A percentile compares a stretch with the other conserved stretches of the same genome.
Evolutionary conservation across 305 asterid genomes (phyloP).

Genomic region (Rubia tinctorum): DNA sequence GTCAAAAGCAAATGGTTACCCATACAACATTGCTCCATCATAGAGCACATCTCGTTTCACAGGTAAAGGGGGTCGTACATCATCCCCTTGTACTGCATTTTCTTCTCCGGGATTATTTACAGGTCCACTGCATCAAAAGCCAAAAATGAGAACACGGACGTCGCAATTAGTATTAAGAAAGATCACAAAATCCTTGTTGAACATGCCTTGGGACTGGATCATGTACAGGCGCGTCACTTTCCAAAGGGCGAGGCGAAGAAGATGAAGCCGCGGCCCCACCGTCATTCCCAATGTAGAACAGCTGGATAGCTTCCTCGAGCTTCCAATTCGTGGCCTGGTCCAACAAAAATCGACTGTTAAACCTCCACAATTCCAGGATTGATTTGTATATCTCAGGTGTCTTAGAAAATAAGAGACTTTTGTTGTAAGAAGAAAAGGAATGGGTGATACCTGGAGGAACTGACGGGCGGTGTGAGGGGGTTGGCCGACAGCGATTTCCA

Average conservation of each 20-base stretch:
- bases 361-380: constrained; percentile 12
- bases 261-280: constrained; percentile 45
- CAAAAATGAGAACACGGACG: constrained; percentile 9
- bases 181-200: constrained; percentile 5
- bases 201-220: constrained; percentile 57
- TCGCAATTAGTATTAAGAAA: background rate
- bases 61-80: constrained; percentile 88
- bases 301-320: constrained; percentile 98
- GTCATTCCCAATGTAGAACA: constrained; percentile 82
- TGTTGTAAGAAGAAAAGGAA: background rate
- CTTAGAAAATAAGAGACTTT: background rate
- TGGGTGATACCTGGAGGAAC: constrained; percentile 57
- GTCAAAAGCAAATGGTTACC: constrained; percentile 41
- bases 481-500: constrained; percentile 89
- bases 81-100: constrained; percentile 42
- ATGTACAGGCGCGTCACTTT: constrained; percentile 38
- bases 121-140: constrained; percentile 37
- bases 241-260: constrained; percentile 37
- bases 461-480: constrained; percentile 80
- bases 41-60: constrained; percentile 91
- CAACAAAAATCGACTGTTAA: constrained; percentile 14
- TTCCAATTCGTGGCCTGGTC: constrained; percentile 96
- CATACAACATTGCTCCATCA: constrained; percentile 51
- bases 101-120: constrained; percentile 40
- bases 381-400: background rate